Conservation (phyloP, 108 stramenopile species). For the Skeletonema marinoi region DNA sequence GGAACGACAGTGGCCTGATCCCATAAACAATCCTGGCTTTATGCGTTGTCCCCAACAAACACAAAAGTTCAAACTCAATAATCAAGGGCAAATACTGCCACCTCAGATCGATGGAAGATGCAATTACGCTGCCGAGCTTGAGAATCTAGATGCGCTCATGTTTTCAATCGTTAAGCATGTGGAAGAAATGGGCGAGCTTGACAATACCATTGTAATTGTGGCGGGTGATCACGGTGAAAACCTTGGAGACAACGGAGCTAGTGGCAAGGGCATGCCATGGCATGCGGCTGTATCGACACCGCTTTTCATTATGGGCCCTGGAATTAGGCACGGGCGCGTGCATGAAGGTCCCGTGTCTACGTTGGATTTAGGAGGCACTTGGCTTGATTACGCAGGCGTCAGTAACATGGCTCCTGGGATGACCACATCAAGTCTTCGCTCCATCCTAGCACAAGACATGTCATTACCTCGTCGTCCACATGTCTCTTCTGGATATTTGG, state of each 20-base stretch:
- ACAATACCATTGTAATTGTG: slow-evolving; percentile 22
- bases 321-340: neutral
- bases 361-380: slow-evolving; percentile 34
- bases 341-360: slow-evolving; percentile 25
- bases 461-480: slow-evolving; percentile 2
- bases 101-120: slow-evolving; percentile 38
- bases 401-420: slow-evolving; percentile 7
- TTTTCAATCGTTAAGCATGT: neutral
- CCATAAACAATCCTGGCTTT: slow-evolving; percentile 3
- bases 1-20: slow-evolving; percentile 14
- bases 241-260: slow-evolving; percentile 22
- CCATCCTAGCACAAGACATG: slow-evolving; percentile 1
- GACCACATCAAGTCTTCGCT: slow-evolving; percentile 32
- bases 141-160: slow-evolving; percentile 30
- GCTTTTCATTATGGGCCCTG: slow-evolving; percentile 23
- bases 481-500: slow-evolving; percentile 18
- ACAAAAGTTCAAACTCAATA: neutral
- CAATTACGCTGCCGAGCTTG: slow-evolving; percentile 38
- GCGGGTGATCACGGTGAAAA: slow-evolving; percentile 35
- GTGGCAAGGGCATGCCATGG: slow-evolving; percentile 31
- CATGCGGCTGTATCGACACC: slow-evolving; percentile 19
- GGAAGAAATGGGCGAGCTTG: slow-evolving; percentile 12
- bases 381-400: slow-evolving; percentile 24
- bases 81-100: neutral
- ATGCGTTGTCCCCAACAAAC: slow-evolving; percentile 25